These are phyloP conservation scores for Fusarium anguioides DNA, from an alignment of 2,329 filamentous ascomycete species.

Conservation along the genomic window DNA sequence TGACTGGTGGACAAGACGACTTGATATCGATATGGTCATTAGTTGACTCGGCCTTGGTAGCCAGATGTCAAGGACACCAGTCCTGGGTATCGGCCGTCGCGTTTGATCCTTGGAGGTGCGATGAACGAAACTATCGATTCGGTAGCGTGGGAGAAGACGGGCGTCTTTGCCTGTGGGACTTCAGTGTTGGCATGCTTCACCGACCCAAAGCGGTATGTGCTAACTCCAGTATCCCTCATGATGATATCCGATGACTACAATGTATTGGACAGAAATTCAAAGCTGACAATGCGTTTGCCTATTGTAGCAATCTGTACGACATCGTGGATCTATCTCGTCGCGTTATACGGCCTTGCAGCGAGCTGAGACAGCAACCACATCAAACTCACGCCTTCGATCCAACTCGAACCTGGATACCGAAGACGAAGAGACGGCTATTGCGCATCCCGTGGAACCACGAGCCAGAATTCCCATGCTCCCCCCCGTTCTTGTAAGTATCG, in stretches of 20 bases:
- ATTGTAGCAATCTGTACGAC: conserved; percentile 43
- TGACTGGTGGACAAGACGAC: conserved; percentile 96
- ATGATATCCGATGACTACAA: neutral
- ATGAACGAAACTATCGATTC: conserved; percentile 94
- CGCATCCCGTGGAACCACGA: conserved; percentile 87
- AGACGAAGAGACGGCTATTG: conserved; percentile 69
- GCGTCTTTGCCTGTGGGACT: conserved; percentile 93
- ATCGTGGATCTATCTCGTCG: conserved; percentile 66
- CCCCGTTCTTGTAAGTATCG: conserved; percentile 80
- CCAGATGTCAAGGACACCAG: conserved; percentile 92
- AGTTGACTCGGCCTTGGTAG: conserved; percentile 83
- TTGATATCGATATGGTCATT: conserved; percentile 96
- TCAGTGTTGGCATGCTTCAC: conserved; percentile 95
- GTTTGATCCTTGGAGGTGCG: conserved; percentile 97
- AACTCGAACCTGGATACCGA: conserved; percentile 72
- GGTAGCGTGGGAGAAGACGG: conserved; percentile 97
- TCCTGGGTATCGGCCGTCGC: conserved; percentile 95
- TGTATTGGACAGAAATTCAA: neutral
- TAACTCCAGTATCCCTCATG: neutral
- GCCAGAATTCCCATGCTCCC: conserved; percentile 86
- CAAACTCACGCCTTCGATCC: conserved; percentile 70
- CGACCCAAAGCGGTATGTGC: conserved; percentile 82
- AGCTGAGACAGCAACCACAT: conserved; percentile 71
- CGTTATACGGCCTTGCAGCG: conserved; percentile 62
- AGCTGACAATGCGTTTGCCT: conserved; percentile 19